A percentile compares a stretch with the other conserved stretches of the same genome.
phyloP scores from a whole-genome alignment of 768 basidiomycete species.

The Mrakia frigida region DNA sequence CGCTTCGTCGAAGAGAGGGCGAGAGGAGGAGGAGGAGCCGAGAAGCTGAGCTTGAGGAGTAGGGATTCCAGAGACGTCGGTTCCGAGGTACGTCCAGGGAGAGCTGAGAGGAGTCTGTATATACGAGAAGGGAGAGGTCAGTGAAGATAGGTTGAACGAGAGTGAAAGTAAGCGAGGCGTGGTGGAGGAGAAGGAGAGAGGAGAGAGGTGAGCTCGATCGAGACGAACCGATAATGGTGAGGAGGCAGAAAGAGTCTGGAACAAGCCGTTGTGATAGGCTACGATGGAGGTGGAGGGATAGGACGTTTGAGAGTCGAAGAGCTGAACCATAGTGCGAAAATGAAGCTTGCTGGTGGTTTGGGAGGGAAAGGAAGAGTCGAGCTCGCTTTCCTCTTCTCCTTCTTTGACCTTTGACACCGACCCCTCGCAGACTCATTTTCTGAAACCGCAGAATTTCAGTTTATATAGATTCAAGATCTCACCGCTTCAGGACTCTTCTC shows the following conservation, averaged over 20 bases:
- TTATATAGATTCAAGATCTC: no score
- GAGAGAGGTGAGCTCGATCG: background rate
- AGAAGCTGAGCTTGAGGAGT: background rate
- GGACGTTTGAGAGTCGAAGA: background rate
- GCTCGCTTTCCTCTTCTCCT: no score
- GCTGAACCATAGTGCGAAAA: background rate
- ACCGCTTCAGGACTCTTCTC: no score
- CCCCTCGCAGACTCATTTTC: background rate
- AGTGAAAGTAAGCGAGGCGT: background rate
- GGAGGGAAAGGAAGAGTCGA: no score
- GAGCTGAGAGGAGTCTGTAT: background rate
- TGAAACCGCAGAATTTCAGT: no score
- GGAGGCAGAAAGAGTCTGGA: background rate
- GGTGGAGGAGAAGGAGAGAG: background rate
- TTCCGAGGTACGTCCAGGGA: constrained; percentile 8
- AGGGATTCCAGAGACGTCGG: background rate
- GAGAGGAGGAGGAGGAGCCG: background rate
- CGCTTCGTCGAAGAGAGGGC: constrained; percentile 3
- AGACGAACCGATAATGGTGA: background rate
- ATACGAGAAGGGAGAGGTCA: background rate
- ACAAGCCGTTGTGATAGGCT: constrained; percentile 5
- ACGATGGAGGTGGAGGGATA: constrained; percentile 9
- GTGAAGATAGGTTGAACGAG: background rate
- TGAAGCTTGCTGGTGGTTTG: background rate
- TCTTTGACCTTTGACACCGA: no score